A percentile compares a stretch with the other conserved stretches of the same genome.
phyloP scores from a whole-genome alignment of 2,329 filamentous ascomycete species.

The Epicoccum sorghinum region DNA sequence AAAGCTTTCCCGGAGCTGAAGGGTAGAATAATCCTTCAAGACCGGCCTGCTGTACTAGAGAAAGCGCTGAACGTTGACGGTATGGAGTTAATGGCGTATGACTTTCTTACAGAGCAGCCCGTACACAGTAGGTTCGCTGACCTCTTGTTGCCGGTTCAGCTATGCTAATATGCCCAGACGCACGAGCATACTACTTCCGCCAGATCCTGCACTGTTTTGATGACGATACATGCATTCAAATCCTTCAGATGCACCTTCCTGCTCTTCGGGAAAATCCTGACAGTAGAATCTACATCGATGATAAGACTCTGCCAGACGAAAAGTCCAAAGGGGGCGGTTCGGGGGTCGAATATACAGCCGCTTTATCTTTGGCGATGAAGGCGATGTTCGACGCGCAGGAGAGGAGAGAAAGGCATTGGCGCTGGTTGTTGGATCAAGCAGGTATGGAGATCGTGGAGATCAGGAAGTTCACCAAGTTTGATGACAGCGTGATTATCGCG shows the following conservation, averaged over 20 bases:
- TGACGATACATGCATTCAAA: constrained; percentile 10
- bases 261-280: neutral
- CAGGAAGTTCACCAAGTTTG: neutral
- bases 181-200: constrained; percentile 12
- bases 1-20: neutral
- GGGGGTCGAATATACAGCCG: constrained; percentile 3
- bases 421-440: constrained; percentile 14
- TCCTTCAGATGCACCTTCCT: constrained; percentile 13
- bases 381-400: constrained; percentile 10
- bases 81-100: constrained; percentile 7
- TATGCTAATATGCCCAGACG: neutral
- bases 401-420: constrained; percentile 22
- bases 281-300: constrained; percentile 8
- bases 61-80: neutral
- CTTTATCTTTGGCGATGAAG: neutral
- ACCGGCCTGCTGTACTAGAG: constrained; percentile 2
- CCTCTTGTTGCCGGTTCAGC: neutral
- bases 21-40: constrained; percentile 5
- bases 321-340: neutral
- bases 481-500: constrained; percentile 14
- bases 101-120: constrained; percentile 7
- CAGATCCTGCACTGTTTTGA: constrained; percentile 7
- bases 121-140: neutral
- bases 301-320: constrained; percentile 1
- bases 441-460: constrained; percentile 20